Conservation (phyloP, 78 protist species). For the Dictyostelium discoideum region dicty_2.7 NC_007088.5:7858501-7859000, state of each 20-base stretch:
- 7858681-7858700: constrained; percentile 45
- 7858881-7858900: neutral
- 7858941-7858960: too few relatives aligned
- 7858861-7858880: neutral
- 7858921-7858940: neutral
- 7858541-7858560: constrained; percentile 52
- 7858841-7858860: neutral
- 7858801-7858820: neutral
- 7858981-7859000: too few relatives aligned
- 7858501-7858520: constrained; percentile 55
- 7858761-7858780: neutral
- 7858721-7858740: too few relatives aligned
- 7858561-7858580: constrained; percentile 45
- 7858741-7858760: too few relatives aligned
- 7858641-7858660: constrained; percentile 21
- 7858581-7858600: constrained; percentile 8
- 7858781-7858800: neutral
- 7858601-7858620: neutral
- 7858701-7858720: constrained; percentile 54
- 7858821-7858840: neutral
- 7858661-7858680: constrained; percentile 30
- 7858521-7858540: neutral
- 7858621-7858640: constrained; percentile 32
- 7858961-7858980: too few relatives aligned
- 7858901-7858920: neutral